Percentiles rank a stretch among this genome's conserved stretches.
phyloP scores from a whole-genome alignment of 257 asterid genomes.

The Nicotiana attenuata region DNA sequence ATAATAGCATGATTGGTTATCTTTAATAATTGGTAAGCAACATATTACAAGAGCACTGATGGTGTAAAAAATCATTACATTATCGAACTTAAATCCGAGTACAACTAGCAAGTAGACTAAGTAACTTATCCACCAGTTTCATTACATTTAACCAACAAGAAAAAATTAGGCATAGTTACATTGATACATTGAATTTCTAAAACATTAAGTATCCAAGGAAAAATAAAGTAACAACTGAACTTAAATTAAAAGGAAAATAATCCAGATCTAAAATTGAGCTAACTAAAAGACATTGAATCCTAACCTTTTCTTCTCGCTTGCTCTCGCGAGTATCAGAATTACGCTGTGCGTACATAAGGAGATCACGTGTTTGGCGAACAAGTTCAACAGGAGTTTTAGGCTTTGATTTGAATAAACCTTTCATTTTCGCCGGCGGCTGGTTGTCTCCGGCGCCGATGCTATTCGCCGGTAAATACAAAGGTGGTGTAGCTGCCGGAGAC shows the following conservation, averaged over 20 bases:
- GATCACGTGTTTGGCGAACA: constrained; percentile 73
- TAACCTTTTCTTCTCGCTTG: constrained; percentile 86
- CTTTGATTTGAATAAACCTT: constrained; percentile 42
- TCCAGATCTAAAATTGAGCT: not conserved
- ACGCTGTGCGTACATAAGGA: constrained; percentile 52
- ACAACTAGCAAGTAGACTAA: not conserved
- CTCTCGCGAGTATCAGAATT: constrained; percentile 41
- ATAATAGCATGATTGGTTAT: too few species aligned
- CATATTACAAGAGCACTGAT: too few species aligned
- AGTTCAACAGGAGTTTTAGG: constrained; percentile 61
- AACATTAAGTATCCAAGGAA: not conserved
- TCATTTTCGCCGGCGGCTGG: constrained; percentile 10
- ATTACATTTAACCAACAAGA: not conserved
- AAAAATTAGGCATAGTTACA: not conserved
- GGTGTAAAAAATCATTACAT: too few species aligned
- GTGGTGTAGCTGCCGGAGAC: constrained; percentile 13
- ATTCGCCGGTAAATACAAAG: not conserved
- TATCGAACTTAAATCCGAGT: not conserved
- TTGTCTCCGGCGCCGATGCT: not conserved
- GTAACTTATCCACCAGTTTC: not conserved
- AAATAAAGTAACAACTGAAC: not conserved
- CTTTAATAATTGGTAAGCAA: too few species aligned
- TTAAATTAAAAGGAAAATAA: not conserved
- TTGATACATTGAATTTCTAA: not conserved
- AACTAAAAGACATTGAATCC: not conserved